Evolutionary conservation across 352 stramenopile species (phyloP).

Genomic region (Globisporangium canariense): DNA sequence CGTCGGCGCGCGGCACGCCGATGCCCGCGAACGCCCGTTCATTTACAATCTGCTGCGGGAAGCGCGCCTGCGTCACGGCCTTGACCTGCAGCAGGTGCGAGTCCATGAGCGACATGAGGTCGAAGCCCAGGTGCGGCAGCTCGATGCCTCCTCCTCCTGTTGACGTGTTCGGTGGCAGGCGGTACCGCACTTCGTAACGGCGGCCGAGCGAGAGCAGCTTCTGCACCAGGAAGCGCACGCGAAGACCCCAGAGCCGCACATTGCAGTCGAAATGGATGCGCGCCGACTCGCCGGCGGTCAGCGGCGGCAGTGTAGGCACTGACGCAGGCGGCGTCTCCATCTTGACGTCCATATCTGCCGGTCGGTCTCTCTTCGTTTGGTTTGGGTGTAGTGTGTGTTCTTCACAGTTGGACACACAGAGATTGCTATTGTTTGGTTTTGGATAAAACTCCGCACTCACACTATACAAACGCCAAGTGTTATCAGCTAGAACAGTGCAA

Average conservation of each 20-base stretch:
- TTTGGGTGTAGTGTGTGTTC: not conserved
- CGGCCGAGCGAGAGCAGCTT: constrained; percentile 60
- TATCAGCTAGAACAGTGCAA: not conserved
- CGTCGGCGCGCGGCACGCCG: constrained; percentile 25
- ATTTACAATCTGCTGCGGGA: constrained; percentile 31
- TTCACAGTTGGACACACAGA: not conserved
- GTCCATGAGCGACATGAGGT: constrained; percentile 40
- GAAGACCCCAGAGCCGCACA: constrained; percentile 43
- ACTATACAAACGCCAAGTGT: not conserved
- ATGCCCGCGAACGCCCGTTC: constrained; percentile 15
- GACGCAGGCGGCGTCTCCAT: constrained; percentile 1
- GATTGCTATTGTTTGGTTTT: no score
- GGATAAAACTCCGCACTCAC: no score
- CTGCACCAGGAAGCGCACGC: constrained; percentile 38
- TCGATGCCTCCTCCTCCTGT: not conserved
- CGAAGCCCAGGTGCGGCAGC: constrained; percentile 40
- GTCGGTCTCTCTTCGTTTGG: not conserved
- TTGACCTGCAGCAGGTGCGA: constrained; percentile 53
- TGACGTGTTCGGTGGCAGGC: constrained; percentile 18
- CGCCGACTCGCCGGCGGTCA: constrained; percentile 14
- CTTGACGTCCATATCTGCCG: constrained; percentile 3
- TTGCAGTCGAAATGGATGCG: constrained; percentile 38
- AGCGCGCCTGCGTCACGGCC: constrained; percentile 36
- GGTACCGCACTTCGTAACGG: constrained; percentile 53
- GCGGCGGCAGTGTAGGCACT: not conserved